Conservation (phyloP, 441 rosid species). For the Euphorbia neoarborescens region DNA sequence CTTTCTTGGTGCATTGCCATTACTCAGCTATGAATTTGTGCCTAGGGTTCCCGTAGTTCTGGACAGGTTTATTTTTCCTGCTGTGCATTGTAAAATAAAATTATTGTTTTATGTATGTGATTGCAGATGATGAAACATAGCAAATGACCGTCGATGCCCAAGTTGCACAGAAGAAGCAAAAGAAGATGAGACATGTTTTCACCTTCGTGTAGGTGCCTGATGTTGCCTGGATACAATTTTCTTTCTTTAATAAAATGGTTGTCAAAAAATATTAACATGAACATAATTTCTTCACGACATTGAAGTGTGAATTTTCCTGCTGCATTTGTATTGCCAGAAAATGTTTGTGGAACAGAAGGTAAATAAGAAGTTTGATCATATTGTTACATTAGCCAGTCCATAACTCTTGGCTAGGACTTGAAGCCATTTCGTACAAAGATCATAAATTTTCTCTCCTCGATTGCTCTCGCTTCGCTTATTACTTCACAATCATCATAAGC, state of each 20-base stretch:
- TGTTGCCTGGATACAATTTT: constrained; percentile 9
- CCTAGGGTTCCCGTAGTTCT: neutral
- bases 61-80: neutral
- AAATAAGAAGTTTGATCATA: neutral
- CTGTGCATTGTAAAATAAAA: neutral
- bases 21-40: neutral
- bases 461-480: constrained; percentile 48
- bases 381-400: neutral
- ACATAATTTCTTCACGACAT: neutral
- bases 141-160: neutral
- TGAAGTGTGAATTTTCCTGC: neutral
- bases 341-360: neutral
- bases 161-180: neutral
- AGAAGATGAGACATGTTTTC: constrained; percentile 2
- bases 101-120: neutral
- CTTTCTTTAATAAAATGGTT: constrained; percentile 23
- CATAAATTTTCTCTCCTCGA: constrained; percentile 21
- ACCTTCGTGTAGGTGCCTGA: neutral
- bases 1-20: neutral
- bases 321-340: neutral
- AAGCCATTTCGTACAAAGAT: neutral
- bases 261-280: constrained; percentile 15
- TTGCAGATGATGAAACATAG: constrained; percentile 19
- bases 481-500: constrained; percentile 36
- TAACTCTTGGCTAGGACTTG: neutral